Base-by-base conservation (phyloP, 2,329 filamentous ascomycete species). In the Exophiala spinifera region DNA sequence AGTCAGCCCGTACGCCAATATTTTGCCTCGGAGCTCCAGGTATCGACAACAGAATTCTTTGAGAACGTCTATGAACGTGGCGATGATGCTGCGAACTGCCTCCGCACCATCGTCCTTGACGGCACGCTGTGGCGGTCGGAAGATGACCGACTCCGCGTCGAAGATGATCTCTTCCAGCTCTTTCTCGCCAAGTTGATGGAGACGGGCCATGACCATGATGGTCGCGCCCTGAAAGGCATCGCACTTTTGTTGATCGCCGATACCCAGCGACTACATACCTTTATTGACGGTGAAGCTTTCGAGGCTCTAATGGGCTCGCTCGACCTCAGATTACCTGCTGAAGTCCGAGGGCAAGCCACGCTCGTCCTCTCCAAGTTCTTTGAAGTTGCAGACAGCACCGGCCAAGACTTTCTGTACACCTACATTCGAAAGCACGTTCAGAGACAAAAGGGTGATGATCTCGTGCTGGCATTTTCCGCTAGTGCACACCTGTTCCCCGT, bases 381-480 rank as follows among this genome's bases (percentile, higher is more conserved):
- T 57, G 88, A 92, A 69, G 84, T 86, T 23, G 84, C 88, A 2
- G 83, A 84, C 49, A 82, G 91, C 11, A 79, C 82, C 5, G 89
- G 90, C 3, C 79, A 84, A 61, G 78, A 83, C 61, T 81, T 85
- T 61, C 82, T 96, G 46, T 81, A 82, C 4, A 80, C 81, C 4
- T 92, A 94, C 69, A 88, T 96, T 68, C 85, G 85, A 50, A 76
- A 81, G 14, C 84, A 86, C 49, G 78, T 95, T 14, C 74, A 81
- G 62, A 84, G 86, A 60, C 85, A 85, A 49, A 92, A 87, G 20
- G 89, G 91, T 60, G 91, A 96, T 65, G 89, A 95, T 70, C 83
- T 95, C 62, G 89, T 96, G 51, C 79, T 94, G 46, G 91, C 91
- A 4, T 97, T 96, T 69, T 97, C 91, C 49, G 91, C 91, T n/a